Evolutionary conservation across 2,329 filamentous ascomycete genomes (phyloP), one percentile per base, ranked within the genome.

Genomic region (Teratosphaeria nubilosa): DNA sequence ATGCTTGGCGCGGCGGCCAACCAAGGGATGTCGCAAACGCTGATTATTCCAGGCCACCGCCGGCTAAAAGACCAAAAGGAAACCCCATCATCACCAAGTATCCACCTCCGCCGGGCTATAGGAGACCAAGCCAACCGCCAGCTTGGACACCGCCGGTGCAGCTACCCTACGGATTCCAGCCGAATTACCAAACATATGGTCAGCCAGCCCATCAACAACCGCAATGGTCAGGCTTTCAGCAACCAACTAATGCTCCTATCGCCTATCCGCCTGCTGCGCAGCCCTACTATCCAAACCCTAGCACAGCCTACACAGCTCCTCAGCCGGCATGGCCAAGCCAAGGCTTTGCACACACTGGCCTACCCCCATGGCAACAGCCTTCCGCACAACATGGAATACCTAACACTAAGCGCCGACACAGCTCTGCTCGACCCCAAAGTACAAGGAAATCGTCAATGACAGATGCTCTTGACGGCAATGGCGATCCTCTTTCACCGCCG

Each of bases 1-100:
- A 48, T 20, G 41, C 41, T 48, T 9, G 16, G 9, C 5, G 16
- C n/a, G 41, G 20, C n/a, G 16, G 16, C n/a, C n/a, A 48, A n/a
- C 11, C 41, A 48, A 48, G n/a, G 6, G 41, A 22, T 22, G n/a
- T 48, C 20, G 41, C 41, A 48, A 22, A 20, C 41, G 41, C 41
- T 48, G 41, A 48, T 13, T 27, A 4, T 34, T 22, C 54, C 56
- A 67, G 68, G 16, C 65, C 65, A 16, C 69, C 70, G 16, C 68
- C 73, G 16, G 61, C 66, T 2, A 80, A 79, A 65, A 75, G 73
- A 56, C 55, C 65, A 58, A 78, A 77, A 61, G 72, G 75, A 22
- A 77, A 77, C 34, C 75, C 76, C 6, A 71, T 79, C 63, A 78
- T 79, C 60, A 80, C 77, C 7, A 70, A 74, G 32, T 79, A 79